A percentile compares a stretch with the other conserved stretches of the same genome.
Evolutionary conservation across 805 yeast species (phyloP).

Genomic region (Candida ipomoeae): DNA sequence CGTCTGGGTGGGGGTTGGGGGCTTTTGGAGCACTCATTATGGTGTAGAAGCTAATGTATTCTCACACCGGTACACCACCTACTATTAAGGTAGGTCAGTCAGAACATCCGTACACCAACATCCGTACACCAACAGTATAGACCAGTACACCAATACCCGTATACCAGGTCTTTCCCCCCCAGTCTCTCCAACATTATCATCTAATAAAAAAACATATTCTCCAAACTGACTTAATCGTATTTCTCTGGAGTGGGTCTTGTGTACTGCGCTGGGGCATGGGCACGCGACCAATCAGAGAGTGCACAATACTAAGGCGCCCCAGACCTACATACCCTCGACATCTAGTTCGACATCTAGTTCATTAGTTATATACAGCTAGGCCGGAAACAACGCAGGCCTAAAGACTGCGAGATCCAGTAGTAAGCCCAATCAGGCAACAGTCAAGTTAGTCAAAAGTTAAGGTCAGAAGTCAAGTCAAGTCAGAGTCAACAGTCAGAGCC

Average conservation of each 20-base stretch:
- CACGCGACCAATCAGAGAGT: not conserved
- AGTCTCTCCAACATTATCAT: too few species aligned
- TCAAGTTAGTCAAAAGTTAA: too few species aligned
- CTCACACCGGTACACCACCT: too few species aligned
- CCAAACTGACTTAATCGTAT: too few species aligned
- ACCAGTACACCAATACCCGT: not conserved
- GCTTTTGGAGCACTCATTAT: not conserved
- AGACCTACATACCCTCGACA: not conserved
- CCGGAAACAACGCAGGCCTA: not conserved
- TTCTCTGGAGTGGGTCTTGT: too few species aligned
- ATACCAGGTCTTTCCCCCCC: too few species aligned
- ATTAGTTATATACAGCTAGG: constrained; percentile 1
- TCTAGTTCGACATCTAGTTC: constrained; percentile 1
- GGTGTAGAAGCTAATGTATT: not conserved
- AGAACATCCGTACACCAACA: not conserved
- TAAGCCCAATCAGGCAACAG: not conserved
- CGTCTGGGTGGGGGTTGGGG: not conserved
- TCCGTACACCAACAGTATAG: not conserved
- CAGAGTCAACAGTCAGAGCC: too few species aligned
- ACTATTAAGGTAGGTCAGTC: too few species aligned
- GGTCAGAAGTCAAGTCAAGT: too few species aligned
- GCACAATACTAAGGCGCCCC: not conserved
- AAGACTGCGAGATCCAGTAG: not conserved
- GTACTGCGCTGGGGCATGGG: too few species aligned
- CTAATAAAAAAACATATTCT: too few species aligned